Base-by-base conservation (phyloP, 140 eudicot species). In the Anethum foeniculum region DNA sequence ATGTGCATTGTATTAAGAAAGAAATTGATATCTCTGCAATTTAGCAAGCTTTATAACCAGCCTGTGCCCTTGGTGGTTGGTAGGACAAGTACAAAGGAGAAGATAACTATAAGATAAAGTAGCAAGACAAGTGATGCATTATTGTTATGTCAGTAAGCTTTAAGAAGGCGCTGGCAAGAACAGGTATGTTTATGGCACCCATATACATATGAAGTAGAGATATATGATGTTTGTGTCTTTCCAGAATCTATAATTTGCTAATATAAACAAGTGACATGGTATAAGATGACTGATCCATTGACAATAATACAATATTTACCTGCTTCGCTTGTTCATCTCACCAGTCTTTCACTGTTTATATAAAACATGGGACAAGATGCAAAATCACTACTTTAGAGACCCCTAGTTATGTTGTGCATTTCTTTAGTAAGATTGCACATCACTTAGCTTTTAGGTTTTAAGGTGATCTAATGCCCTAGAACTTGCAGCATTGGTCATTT, bases 21-120 rank as follows among this genome's bases (percentile, higher is more conserved):
- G 16, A 25, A 27, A 60, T 44, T 48, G n/a, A 18, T n/a, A 80
- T 65, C 46, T n/a, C 0, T 67, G 43, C 52, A 80, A 74, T 19
- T 19, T 25, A 30, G 30, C 49, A 48, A 64, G 47, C 16, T 27
- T 5, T 60, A 18, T 11, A 32, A 81, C 77, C 76, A 81, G 39
- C 47, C 34, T 39, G 47, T 56, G 77, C 85, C 47, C 71, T 76
- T 43, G 76, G 36, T 47, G 60, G 34, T 34, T 15, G 8, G 58
- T 39, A 62, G 15, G 36, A 62, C 71, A 62, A 27, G 13, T 27
- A 27, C 16, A n/a, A 62, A 25, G 71, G 71, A 25, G 71, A 73
- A 23, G 62, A 68, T 73, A 80, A 28, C 16, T 6, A 68, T 5
- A 62, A 39, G 82, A 65, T 41, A n/a, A 32, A 49, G n/a, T 32